Conservation (phyloP, 306 rosid species). For the Castanospermum australe region DNA sequence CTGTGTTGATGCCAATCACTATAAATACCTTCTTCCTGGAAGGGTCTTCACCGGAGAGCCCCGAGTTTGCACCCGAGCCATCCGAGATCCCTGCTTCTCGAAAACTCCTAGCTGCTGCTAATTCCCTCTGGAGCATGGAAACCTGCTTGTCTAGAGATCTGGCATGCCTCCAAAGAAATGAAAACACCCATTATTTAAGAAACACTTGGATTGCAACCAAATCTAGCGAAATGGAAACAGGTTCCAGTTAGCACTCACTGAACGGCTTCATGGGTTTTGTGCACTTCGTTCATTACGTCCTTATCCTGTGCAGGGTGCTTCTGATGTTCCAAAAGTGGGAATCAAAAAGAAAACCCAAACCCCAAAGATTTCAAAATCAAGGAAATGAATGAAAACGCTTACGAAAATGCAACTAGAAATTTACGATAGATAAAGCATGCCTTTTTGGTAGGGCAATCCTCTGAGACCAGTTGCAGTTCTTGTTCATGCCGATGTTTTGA, state of each 20-base stretch:
- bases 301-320: conserved; percentile 52
- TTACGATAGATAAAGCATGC: conserved; percentile 15
- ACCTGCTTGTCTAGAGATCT: conserved; percentile 91
- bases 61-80: conserved; percentile 35
- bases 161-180: conserved; percentile 41
- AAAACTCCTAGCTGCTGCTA: conserved; percentile 76
- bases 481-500: conserved; percentile 58
- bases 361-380: neutral
- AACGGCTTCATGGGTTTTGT: conserved; percentile 83
- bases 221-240: conserved; percentile 19
- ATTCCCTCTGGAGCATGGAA: conserved; percentile 75
- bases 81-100: conserved; percentile 46
- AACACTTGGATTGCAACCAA: conserved; percentile 18
- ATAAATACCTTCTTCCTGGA: conserved; percentile 72
- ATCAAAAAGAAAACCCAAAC: too few species aligned
- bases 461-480: conserved; percentile 70
- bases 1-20: conserved; percentile 95
- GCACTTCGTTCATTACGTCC: conserved; percentile 62
- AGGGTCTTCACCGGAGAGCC: conserved; percentile 20
- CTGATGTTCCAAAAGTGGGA: conserved; percentile 30
- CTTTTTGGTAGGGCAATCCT: conserved; percentile 58
- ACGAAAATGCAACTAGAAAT: neutral
- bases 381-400: neutral
- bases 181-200: conserved; percentile 9
- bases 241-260: conserved; percentile 64